Conservation (phyloP, 1,284 basidiomycete genomes). For the Boletus smithii region DNA sequence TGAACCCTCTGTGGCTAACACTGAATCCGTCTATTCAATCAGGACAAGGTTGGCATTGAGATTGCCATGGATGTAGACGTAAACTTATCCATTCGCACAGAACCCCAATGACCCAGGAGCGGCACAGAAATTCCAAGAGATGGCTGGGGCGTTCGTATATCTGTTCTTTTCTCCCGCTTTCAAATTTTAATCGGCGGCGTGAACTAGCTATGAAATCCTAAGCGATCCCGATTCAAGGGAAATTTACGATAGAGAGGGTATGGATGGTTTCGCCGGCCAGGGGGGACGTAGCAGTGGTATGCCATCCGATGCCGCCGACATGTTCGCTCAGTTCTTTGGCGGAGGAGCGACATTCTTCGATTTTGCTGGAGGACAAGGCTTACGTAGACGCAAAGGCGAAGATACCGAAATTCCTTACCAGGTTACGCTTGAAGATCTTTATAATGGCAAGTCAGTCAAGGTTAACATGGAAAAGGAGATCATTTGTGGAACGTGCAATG, state of each 20-base stretch:
- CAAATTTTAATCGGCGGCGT: conserved; percentile 5
- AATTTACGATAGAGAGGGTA: conserved; percentile 79
- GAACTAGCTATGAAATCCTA: conserved; percentile 77
- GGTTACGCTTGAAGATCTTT: conserved; percentile 90
- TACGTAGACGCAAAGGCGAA: conserved; percentile 53
- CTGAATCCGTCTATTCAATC: conserved; percentile 10
- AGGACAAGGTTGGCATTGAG: conserved; percentile 59
- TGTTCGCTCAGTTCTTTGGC: conserved; percentile 80
- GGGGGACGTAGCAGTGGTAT: conserved; percentile 46
- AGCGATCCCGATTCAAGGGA: conserved; percentile 76
- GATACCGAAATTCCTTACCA: conserved; percentile 80
- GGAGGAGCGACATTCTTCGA: conserved; percentile 55
- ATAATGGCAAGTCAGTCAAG: conserved; percentile 86
- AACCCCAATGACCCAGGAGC: conserved; percentile 79
- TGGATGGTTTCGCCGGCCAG: conserved; percentile 56
- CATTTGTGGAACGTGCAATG: conserved; percentile 78
- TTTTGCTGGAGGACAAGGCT: conserved; percentile 45
- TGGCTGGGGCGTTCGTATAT: conserved; percentile 74
- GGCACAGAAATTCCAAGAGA: conserved; percentile 81
- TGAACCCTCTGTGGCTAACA: not conserved
- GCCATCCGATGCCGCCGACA: conserved; percentile 64
- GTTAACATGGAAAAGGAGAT: conserved; percentile 88
- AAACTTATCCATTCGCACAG: conserved; percentile 34
- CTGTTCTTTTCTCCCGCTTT: not conserved
- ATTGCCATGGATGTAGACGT: not conserved